Evolutionary conservation across 108 stramenopile genomes (phyloP), one percentile per base, ranked within the genome.

Genomic region (Pseudonitzschia delicatissima): DNA sequence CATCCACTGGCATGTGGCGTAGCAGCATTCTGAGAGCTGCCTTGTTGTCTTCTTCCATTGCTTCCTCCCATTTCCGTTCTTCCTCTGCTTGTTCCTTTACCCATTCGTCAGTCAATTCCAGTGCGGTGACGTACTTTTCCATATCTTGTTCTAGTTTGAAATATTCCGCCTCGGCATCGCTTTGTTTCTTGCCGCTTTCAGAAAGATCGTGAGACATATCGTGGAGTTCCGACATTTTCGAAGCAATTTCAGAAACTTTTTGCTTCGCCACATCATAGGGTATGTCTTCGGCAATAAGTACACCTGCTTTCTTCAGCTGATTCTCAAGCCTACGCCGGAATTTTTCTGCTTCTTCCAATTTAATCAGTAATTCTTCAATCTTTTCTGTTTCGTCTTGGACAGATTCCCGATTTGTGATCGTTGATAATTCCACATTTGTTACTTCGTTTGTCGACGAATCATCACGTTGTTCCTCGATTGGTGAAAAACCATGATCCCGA

Each of bases 1-100:
- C 57, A 50, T 76, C 42, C 5, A 80, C 74, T 4, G 79, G 75
- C 75, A 80, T 72, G 57, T 76, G 75, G 1, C 75, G 60, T 9
- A 74, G 71, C 9, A 80, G 15, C 18, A 37, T 65, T 26, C 31
- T 58, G n/a, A 76, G 33, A 3, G 79, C 79, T 20, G 57, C 50
- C 18, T 48, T 28, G 34, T 80, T 80, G 7, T 57, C 66, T 13
- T 29, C 28, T 45, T 36, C 12, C 20, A 63, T 57, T 11, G 58
- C 32, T 31, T 57, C 67, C 31, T 80, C 79, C 79, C 79, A 80
- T 49, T 80, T 39, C 12, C 47, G 35, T 36, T 80, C 79, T 40
- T 28, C 13, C 34, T 65, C 39, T 21, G 50, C 63, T 62, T 69
- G 71, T 51, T 80, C 71, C 42, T 51, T 53, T 7, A 49, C 47